phyloP scores from a whole-genome alignment of 306 rosid genomes.

The Vigna mungo region DNA sequence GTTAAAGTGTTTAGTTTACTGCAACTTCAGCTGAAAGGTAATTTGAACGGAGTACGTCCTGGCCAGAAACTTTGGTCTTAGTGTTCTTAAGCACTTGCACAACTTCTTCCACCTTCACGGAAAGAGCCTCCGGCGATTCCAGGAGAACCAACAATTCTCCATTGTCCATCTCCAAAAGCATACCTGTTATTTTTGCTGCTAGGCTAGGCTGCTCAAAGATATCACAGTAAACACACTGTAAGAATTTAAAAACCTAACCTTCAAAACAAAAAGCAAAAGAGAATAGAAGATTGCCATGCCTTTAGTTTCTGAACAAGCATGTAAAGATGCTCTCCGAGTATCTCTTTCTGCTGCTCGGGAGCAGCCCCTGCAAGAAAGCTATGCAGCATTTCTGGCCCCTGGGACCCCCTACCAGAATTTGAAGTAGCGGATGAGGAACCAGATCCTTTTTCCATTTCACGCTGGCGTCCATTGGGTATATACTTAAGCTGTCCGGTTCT shows the following conservation, averaged over 20 bases:
- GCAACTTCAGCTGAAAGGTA: conserved; percentile 81
- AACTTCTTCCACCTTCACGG: conserved; percentile 84
- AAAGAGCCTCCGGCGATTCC: conserved; percentile 81
- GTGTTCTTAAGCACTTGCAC: conserved; percentile 80
- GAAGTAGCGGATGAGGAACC: too few relatives aligned
- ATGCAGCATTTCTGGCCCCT: conserved; percentile 71
- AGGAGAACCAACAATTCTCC: conserved; percentile 76
- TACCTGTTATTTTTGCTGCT: conserved; percentile 88
- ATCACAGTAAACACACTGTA: neutral
- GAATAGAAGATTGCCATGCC: conserved; percentile 49
- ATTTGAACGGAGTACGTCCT: conserved; percentile 63
- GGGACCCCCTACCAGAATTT: conserved; percentile 49
- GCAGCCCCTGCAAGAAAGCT: conserved; percentile 78
- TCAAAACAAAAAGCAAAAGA: neutral
- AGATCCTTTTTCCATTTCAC: conserved; percentile 18
- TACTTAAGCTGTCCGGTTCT: conserved; percentile 52
- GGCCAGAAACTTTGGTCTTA: conserved; percentile 64
- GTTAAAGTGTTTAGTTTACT: conserved; percentile 60
- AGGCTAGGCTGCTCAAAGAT: conserved; percentile 68
- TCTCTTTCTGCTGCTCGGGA: conserved; percentile 81
- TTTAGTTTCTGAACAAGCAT: conserved; percentile 67
- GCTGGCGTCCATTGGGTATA: conserved; percentile 57
- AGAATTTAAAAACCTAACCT: conserved; percentile 27
- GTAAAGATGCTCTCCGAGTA: conserved; percentile 80
- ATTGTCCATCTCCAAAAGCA: conserved; percentile 96